Evolutionary conservation across 2,329 filamentous ascomycete species (phyloP).

Genomic region (Xylariaceae sp.): DNA sequence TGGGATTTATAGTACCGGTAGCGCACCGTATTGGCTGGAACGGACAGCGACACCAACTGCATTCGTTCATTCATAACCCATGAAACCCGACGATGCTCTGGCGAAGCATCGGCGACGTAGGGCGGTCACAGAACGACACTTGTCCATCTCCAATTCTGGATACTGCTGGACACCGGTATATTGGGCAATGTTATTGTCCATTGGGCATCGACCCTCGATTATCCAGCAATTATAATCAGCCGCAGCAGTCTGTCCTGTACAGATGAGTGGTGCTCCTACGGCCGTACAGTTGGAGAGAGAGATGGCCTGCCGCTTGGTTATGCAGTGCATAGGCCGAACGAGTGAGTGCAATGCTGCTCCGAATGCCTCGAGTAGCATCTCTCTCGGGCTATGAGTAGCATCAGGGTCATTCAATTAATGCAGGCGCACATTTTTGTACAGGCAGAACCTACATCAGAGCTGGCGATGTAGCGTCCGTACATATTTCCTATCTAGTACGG

Average conservation of each 20-base stretch:
- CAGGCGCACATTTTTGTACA: background rate
- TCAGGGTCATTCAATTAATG: background rate
- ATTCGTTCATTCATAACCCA: slow-evolving; percentile 1
- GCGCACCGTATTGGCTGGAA: background rate
- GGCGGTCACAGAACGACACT: slow-evolving; percentile 1
- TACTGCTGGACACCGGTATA: background rate
- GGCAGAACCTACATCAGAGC: background rate
- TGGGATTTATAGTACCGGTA: background rate
- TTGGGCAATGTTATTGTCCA: background rate
- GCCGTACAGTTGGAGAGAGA: background rate
- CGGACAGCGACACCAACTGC: slow-evolving; percentile 14
- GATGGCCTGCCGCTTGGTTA: background rate
- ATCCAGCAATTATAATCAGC: background rate
- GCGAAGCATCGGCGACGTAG: background rate
- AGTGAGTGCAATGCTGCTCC: background rate
- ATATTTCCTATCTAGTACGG: too few relatives aligned
- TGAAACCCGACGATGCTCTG: background rate
- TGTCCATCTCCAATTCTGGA: background rate
- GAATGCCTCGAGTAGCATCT: too few relatives aligned
- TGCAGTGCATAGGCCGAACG: background rate
- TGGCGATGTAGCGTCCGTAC: too few relatives aligned
- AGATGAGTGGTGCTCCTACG: background rate
- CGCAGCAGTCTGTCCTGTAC: background rate
- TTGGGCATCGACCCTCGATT: background rate
- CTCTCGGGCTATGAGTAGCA: background rate